Evolutionary conservation across 176 grass and related monocot species (phyloP), one percentile per base, ranked within the genome.

Genomic region (Rhipidocladum racemiflorum): DNA sequence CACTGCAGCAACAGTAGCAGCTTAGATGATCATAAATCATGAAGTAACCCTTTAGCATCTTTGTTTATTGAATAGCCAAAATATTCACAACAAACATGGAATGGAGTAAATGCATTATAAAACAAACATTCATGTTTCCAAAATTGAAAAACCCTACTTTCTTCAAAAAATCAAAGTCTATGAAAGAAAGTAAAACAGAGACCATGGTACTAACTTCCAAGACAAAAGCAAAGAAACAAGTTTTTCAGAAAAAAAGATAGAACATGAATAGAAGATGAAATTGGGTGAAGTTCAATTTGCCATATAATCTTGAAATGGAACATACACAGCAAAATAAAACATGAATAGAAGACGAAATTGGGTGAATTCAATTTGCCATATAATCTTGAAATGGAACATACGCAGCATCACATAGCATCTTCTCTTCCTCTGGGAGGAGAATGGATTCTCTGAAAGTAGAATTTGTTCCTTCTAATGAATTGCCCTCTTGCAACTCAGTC

Each of bases 381-480:
- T 49, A 30, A 30, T 61, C 38, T 40, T 40, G 38, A 40, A 40
- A 40, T 40, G 38, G 38, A 40, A 87, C 88, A 82, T 92, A 96
- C 93, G 72, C 61, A 20, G 88, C 80, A 70, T 89, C 83, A 34
- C 78, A 67, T 76, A 97, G 89, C 84, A 88, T 89, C 78, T 78
- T 89, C 80, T 97, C 92, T 89, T 94, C 95, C 21, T 88, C 65
- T 15, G 86, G 86, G 48, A 97, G 86, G 88, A 97, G 95, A 74
- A 97, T 78, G 28, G 80, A 85, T 78, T 97, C 95, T 69, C 66
- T 89, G 77, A 97, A 97, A 88, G 81, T 84, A 57, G 89, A 94
- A 72, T 77, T 60, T 29, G 61, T 62, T 49, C 53, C 74, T 73
- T 69, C 89, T 64, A 39, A 71, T 44, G 77, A 70, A 81, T 85